These are phyloP conservation scores for Adansonia digitata DNA, from an alignment of 345 rosid genomes.

Conservation along the genomic window DNA sequence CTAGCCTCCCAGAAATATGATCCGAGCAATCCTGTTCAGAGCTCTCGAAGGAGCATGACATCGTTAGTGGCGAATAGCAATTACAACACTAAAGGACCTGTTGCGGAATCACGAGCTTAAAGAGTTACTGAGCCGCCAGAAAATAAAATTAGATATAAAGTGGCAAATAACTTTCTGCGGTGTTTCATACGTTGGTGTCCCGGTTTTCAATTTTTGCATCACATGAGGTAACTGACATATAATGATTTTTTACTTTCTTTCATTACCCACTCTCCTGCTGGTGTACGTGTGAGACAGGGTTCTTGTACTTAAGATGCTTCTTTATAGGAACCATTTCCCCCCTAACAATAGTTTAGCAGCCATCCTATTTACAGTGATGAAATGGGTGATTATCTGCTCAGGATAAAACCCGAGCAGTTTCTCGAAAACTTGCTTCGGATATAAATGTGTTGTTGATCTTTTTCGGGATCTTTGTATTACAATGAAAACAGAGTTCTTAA, in stretches of 20 bases:
- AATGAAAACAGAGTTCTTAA: neutral
- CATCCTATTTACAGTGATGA: neutral
- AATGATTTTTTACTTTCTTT: slow-evolving; percentile 1
- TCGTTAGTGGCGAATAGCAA: slow-evolving; percentile 7
- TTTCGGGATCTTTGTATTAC: neutral
- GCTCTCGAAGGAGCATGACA: slow-evolving; percentile 23
- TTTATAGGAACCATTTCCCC: slow-evolving; percentile 21
- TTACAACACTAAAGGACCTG: slow-evolving; percentile 14
- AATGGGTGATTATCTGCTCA: too few relatives aligned
- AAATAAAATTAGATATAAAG: slow-evolving; percentile 4
- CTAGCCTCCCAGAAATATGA: slow-evolving; percentile 64
- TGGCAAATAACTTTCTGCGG: slow-evolving; percentile 1
- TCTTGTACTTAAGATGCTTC: slow-evolving; percentile 31
- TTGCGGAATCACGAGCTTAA: neutral
- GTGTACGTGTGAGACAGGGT: slow-evolving; percentile 41
- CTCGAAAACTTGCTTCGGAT: neutral
- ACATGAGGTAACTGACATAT: slow-evolving; percentile 25
- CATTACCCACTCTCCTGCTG: neutral
- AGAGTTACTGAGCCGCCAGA: neutral
- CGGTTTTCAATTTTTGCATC: slow-evolving; percentile 34
- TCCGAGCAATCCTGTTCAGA: slow-evolving; percentile 25
- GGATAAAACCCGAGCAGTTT: too few relatives aligned
- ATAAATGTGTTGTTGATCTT: too few relatives aligned
- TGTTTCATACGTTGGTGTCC: too few relatives aligned
- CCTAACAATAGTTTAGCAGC: slow-evolving; percentile 18